Percentiles rank a stretch among this genome's conserved stretches.
Conservation (phyloP, 2,329 filamentous ascomycete species). For the Trichoderma atroviride region DNA sequence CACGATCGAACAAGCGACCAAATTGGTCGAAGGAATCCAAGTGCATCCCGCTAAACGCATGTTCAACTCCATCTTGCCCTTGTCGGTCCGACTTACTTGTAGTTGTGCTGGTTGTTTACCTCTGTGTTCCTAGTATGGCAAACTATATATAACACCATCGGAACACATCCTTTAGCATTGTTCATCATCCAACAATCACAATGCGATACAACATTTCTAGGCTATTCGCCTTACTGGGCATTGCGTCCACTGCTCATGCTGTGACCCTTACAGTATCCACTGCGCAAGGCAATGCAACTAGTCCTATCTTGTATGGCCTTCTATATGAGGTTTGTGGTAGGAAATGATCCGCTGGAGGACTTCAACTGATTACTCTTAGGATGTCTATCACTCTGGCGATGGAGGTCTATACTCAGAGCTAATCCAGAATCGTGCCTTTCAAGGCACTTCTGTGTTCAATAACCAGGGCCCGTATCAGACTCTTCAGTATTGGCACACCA, state of each 20-base stretch:
- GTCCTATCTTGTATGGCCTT: background rate
- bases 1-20: background rate
- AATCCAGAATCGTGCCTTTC: background rate
- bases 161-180: background rate
- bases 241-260: background rate
- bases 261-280: background rate
- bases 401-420: background rate
- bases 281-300: background rate
- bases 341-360: background rate
- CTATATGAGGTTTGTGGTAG: background rate
- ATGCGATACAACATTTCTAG: background rate
- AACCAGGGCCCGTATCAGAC: background rate
- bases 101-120: background rate
- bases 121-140: no score
- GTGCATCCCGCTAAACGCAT: background rate
- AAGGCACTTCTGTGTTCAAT: background rate
- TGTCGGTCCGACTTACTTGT: background rate
- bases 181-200: background rate
- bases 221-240: background rate
- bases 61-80: background rate
- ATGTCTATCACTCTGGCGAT: background rate
- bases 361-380: background rate
- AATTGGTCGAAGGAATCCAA: background rate
- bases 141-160: background rate
- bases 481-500: background rate